Evolutionary conservation across 106 monocot genomes (phyloP).

Genomic region (Apostasia shenzhenica): DNA sequence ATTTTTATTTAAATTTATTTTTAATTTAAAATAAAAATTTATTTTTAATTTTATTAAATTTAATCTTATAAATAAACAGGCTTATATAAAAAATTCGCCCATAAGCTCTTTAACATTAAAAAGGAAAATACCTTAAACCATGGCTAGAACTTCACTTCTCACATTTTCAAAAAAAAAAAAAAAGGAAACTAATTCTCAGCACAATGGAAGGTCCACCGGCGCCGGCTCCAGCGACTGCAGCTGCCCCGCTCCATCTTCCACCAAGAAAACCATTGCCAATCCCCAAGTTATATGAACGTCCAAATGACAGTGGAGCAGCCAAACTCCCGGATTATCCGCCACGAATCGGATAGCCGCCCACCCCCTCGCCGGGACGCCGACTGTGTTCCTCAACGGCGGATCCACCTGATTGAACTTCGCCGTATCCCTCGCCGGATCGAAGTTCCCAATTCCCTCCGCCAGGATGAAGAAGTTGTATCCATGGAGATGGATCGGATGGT

Average conservation of each 20-base stretch:
- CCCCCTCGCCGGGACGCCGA: constrained; percentile 44
- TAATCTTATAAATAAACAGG: no score
- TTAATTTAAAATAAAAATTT: no score
- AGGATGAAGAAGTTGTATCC: constrained; percentile 65
- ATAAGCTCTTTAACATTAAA: no score
- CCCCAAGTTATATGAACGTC: constrained; percentile 69
- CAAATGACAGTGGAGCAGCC: constrained; percentile 66
- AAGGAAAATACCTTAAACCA: no score
- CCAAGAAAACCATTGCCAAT: constrained; percentile 57
- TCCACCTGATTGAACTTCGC: constrained; percentile 48
- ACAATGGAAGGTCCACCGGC: constrained; percentile 40
- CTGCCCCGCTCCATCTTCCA: constrained; percentile 47
- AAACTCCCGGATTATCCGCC: constrained; percentile 63
- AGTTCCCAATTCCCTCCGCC: constrained; percentile 57
- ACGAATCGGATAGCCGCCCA: constrained; percentile 63
- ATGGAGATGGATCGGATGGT: constrained; percentile 66
- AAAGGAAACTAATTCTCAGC: constrained; percentile 9
- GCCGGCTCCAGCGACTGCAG: constrained; percentile 30
- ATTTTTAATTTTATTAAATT: no score
- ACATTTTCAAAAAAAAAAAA: no score
- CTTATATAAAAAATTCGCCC: no score
- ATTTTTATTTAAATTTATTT: no score
- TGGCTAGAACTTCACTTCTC: no score
- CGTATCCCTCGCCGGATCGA: constrained; percentile 34
- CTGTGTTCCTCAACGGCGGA: constrained; percentile 55